Conservation (phyloP, 148 eudicot species). For the Arbutus unedo region DNA sequence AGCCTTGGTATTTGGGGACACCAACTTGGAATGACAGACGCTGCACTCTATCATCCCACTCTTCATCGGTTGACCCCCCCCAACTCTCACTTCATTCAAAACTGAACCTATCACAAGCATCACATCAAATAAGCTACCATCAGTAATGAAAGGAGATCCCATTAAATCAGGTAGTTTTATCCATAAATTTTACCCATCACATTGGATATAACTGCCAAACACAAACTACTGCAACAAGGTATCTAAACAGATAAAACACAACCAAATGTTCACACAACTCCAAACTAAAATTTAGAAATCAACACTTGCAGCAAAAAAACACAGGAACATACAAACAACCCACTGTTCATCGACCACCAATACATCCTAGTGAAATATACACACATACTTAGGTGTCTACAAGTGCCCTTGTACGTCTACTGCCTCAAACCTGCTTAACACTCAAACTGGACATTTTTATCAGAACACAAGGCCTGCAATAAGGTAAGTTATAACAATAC, state of each 20-base stretch:
- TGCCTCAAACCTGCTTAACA: background rate
- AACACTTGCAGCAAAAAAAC: background rate
- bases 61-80: constrained; percentile 41
- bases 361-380: background rate
- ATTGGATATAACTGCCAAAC: constrained; percentile 10
- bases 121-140: background rate
- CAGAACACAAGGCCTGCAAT: background rate
- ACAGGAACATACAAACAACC: background rate
- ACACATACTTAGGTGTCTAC: background rate
- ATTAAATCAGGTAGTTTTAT: background rate
- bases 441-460: background rate
- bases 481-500: background rate
- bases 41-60: constrained; percentile 85
- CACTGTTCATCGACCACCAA: background rate
- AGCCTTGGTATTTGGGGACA: constrained; percentile 53
- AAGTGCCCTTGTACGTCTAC: background rate
- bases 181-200: background rate
- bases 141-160: background rate
- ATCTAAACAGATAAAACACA: background rate
- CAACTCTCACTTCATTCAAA: constrained; percentile 2
- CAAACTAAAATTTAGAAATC: background rate
- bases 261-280: background rate
- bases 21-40: constrained; percentile 79
- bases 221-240: background rate
- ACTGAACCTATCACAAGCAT: background rate